These are phyloP conservation scores for Fragilaria radians DNA, from an alignment of 108 stramenopile species.

Conservation along the genomic window DNA sequence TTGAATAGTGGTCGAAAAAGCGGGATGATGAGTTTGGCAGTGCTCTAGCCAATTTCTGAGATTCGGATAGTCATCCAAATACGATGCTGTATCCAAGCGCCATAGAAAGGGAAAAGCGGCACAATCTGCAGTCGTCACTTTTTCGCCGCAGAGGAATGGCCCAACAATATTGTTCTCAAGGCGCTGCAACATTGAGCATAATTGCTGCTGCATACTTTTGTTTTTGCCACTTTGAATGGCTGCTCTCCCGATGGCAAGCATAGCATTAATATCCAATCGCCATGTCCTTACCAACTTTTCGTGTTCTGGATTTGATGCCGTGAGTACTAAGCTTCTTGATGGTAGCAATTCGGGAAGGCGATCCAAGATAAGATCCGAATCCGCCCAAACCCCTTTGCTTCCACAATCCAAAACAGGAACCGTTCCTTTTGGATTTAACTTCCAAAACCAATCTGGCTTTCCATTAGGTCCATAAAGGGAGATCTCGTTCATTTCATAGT, in stretches of 20 bases:
- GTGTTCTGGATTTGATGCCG: conserved; percentile 3
- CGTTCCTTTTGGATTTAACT: conserved; percentile 65
- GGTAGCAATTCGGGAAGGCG: conserved; percentile 23
- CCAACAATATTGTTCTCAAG: conserved; percentile 40
- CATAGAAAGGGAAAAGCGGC: conserved; percentile 81
- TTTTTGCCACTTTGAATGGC: conserved; percentile 48
- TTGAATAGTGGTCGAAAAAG: conserved; percentile 60
- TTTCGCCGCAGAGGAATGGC: conserved; percentile 52
- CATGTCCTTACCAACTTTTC: conserved; percentile 24
- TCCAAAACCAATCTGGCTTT: conserved; percentile 80
- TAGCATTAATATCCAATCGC: conserved; percentile 37
- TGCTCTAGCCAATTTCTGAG: conserved; percentile 48
- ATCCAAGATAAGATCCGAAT: conserved; percentile 73
- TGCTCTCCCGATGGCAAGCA: conserved; percentile 65
- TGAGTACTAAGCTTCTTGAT: background rate
- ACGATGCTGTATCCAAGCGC: conserved; percentile 66
- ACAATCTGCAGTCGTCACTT: conserved; percentile 70
- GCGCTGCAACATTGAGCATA: conserved; percentile 43
- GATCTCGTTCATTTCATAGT: conserved; percentile 56
- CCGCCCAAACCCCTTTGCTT: conserved; percentile 33
- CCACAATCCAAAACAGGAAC: conserved; percentile 58
- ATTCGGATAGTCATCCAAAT: conserved; percentile 54
- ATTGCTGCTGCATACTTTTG: conserved; percentile 28
- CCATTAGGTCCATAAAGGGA: conserved; percentile 71
- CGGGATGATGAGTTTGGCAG: conserved; percentile 20